Evolutionary conservation across 106 monocot genomes (phyloP), one percentile per base, ranked within the genome.

Genomic region (Dioscorea zingiberensis): DNA sequence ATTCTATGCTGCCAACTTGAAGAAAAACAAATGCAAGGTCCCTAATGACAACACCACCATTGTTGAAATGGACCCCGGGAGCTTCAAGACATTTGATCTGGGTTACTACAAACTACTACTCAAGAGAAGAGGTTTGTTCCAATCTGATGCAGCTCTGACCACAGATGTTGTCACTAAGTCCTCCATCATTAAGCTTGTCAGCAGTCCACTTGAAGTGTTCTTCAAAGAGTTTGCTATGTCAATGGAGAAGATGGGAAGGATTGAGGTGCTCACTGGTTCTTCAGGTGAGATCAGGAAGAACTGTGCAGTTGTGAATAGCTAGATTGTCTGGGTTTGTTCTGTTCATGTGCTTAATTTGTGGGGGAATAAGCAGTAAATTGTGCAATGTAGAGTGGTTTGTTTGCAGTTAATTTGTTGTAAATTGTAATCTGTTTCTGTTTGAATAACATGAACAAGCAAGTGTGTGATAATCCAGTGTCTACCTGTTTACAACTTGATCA

Each of bases 41-140:
- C 77, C 73, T 26, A 72, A 44, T 3, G 90, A 86, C 65, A 75
- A 69, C 54, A 74, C 63, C 4, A 82, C 76, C 4, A 62, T 73
- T n/a, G 78, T 79, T 0, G 91, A 91, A 63, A 87, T 95, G 91
- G 87, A 95, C 70, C 91, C 94, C 1, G 91, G 89, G 3, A 95
- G 91, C 58, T 81, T 77, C 72, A 76, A 71, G 47, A 91, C 87
- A 1, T 95, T 91, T n/a, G 94, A 95, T 63, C 58, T 82, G 8
- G 68, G 76, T 25, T 95, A 95, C 84, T 95, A 91, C 80, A 71
- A 71, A 54, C 70, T 65, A 15, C 60, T 95, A 27, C 66, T 82
- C 12, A 83, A 91, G 67, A 70, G 80, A 53, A 77, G 87, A 74
- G 90, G 91, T 0, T 77, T 91, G 48, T 91, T 95, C 71, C 72